A percentile compares a stretch with the other conserved stretches of the same genome.
Conservation (phyloP, 2,329 filamentous ascomycete genomes). For the Alternaria sp. region DNA sequence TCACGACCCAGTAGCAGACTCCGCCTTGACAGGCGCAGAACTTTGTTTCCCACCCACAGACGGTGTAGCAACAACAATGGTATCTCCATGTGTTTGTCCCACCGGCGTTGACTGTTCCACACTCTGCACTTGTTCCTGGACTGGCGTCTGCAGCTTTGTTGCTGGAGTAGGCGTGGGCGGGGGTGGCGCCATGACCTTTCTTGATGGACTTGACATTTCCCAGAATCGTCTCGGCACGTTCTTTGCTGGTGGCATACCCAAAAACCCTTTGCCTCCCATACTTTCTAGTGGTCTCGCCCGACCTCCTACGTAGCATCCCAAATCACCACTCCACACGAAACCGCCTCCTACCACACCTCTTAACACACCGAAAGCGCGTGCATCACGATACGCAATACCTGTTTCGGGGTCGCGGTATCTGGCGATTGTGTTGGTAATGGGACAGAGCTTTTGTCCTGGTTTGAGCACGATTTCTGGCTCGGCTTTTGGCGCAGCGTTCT, state of each 20-base stretch:
- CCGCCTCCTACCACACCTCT: slow-evolving; percentile 76
- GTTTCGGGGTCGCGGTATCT: slow-evolving; percentile 87
- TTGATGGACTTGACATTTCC: slow-evolving; percentile 35
- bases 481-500: slow-evolving; percentile 45
- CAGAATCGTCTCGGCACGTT: slow-evolving; percentile 84
- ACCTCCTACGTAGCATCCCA: slow-evolving; percentile 85
- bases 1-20: background rate
- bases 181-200: slow-evolving; percentile 16
- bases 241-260: slow-evolving; percentile 67
- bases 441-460: slow-evolving; percentile 63
- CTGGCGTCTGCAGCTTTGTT: background rate
- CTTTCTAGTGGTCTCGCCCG: slow-evolving; percentile 44
- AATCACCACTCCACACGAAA: slow-evolving; percentile 81
- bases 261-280: slow-evolving; percentile 40
- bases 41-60: background rate
- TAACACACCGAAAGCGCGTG: slow-evolving; percentile 82
- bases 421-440: slow-evolving; percentile 83
- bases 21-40: background rate
- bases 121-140: background rate
- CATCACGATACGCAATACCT: slow-evolving; percentile 80
- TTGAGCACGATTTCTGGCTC: slow-evolving; percentile 29
- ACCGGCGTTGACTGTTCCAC: background rate
- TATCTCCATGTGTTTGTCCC: background rate
- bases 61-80: background rate
- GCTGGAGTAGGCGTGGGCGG: slow-evolving; percentile 1